Evolutionary conservation across 768 basidiomycete species (phyloP).

Genomic region (Lactarius evosmus): DNA sequence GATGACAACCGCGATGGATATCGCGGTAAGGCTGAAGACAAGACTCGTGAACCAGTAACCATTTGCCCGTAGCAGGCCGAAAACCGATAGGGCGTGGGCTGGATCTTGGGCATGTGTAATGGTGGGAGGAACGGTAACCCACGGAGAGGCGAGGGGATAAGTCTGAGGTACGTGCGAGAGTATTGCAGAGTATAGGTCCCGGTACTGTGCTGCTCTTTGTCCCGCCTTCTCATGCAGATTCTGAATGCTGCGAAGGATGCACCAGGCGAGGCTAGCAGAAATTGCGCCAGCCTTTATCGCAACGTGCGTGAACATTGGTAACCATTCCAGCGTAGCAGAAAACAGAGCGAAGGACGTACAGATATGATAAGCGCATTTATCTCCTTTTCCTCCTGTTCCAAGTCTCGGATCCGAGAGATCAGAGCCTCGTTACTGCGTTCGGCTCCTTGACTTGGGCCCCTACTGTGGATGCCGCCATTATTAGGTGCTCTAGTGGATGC

Average conservation of each 20-base stretch:
- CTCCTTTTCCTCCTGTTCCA: neutral
- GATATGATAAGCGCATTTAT: neutral
- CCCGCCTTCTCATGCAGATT: neutral
- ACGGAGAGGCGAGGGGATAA: neutral
- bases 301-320: neutral
- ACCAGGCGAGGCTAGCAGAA: neutral
- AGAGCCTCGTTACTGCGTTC: neutral
- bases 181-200: neutral
- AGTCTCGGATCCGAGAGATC: neutral
- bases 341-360: constrained; percentile 2
- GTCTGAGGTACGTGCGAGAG: neutral
- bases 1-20: neutral
- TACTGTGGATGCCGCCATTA: neutral
- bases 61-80: neutral
- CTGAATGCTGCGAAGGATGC: neutral
- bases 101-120: too few relatives aligned
- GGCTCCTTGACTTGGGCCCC: neutral
- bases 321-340: neutral
- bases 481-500: neutral
- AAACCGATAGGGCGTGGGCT: neutral
- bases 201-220: neutral
- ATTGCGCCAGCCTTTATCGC: neutral
- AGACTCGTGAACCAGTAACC: constrained; percentile 5
- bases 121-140: neutral
- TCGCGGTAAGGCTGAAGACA: constrained; percentile 1